Conservation (phyloP, 2,329 filamentous ascomycete species). For the Aureobasidium sp. region DNA sequence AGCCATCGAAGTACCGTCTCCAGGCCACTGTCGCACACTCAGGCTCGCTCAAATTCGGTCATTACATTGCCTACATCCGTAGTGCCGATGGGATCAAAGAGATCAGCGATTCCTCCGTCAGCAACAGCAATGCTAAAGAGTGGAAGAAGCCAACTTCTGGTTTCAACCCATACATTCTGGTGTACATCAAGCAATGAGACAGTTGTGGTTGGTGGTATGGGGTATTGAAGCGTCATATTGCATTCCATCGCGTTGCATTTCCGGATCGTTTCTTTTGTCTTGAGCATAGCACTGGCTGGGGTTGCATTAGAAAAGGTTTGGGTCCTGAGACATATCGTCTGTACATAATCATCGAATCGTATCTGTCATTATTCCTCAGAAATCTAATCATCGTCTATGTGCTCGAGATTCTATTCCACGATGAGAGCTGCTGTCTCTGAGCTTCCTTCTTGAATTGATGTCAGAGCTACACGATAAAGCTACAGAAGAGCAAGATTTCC, state of each 20-base stretch:
- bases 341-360: background rate
- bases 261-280: background rate
- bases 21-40: slow-evolving; percentile 19
- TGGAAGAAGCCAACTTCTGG: slow-evolving; percentile 3
- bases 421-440: too few relatives aligned
- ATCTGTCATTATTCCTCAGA: background rate
- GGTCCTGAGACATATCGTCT: background rate
- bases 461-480: too few relatives aligned
- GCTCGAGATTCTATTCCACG: too few relatives aligned
- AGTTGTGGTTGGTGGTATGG: background rate
- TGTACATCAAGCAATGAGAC: slow-evolving; percentile 17
- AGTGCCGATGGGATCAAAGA: slow-evolving; percentile 15
- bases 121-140: background rate
- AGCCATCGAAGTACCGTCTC: slow-evolving; percentile 18
- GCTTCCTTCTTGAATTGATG: too few relatives aligned
- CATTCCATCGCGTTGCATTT: background rate
- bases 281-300: background rate
- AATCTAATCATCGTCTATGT: background rate
- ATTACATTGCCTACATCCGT: slow-evolving; percentile 25
- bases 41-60: slow-evolving; percentile 17
- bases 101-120: slow-evolving; percentile 16
- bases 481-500: too few relatives aligned
- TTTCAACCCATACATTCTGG: slow-evolving; percentile 19
- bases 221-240: background rate
- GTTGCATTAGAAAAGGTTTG: background rate